Evolutionary conservation across 1,139 yeast species (phyloP).

Genomic region (Debaryomyces subglobosus): DNA sequence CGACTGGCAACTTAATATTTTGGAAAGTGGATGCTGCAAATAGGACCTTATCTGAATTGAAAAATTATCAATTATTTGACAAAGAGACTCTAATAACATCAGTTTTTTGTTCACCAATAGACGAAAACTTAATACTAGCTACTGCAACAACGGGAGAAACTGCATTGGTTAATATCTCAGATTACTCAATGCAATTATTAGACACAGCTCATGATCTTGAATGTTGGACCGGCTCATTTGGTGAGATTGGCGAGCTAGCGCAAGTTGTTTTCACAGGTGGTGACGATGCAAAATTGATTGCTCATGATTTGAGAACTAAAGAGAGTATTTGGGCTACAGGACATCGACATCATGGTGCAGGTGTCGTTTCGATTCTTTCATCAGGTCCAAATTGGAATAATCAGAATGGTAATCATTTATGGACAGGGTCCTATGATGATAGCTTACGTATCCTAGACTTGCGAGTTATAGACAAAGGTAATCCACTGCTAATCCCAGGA

Average conservation of each 20-base stretch:
- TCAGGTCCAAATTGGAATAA: constrained; percentile 44
- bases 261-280: constrained; percentile 85
- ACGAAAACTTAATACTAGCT: constrained; percentile 37
- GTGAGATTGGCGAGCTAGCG: constrained; percentile 53
- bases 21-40: constrained; percentile 51
- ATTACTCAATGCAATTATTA: constrained; percentile 19
- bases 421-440: constrained; percentile 96
- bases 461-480: constrained; percentile 49
- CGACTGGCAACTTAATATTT: constrained; percentile 70
- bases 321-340: constrained; percentile 56
- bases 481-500: constrained; percentile 46
- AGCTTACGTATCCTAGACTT: constrained; percentile 68
- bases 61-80: constrained; percentile 47
- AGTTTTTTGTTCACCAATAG: constrained; percentile 56
- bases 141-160: constrained; percentile 65
- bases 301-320: constrained; percentile 66
- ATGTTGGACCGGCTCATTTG: constrained; percentile 89
- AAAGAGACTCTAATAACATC: constrained; percentile 63
- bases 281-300: constrained; percentile 77
- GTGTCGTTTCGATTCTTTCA: constrained; percentile 77
- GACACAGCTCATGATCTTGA: constrained; percentile 62
- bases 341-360: constrained; percentile 74
- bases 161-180: constrained; percentile 33
- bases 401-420: constrained; percentile 53
- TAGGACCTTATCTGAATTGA: constrained; percentile 14